phyloP scores from a whole-genome alignment of 805 yeast genomes.

The Lachancea quebecensis region DNA sequence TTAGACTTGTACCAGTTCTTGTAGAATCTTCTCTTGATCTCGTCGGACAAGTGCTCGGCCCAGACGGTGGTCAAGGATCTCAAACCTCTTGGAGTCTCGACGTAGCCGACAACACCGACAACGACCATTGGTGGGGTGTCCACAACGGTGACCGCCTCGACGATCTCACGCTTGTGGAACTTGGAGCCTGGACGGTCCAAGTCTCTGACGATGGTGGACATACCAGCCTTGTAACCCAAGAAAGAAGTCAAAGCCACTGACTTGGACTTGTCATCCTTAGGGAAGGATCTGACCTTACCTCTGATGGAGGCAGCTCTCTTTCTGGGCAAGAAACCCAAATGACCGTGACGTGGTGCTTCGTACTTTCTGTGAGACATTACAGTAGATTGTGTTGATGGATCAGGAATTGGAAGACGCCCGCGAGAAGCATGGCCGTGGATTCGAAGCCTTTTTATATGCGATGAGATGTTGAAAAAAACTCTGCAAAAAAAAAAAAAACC shows the following conservation, averaged over 20 bases:
- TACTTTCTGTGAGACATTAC: constrained; percentile 99
- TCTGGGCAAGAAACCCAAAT: constrained; percentile 99
- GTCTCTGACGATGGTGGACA: constrained; percentile 99
- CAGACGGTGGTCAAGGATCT: constrained; percentile 99
- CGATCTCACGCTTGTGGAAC: constrained; percentile 99
- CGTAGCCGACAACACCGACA: constrained; percentile 99
- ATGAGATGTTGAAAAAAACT: constrained; percentile 10
- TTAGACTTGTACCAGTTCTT: constrained; percentile 99
- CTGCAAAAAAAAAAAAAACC: no score
- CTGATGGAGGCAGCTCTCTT: constrained; percentile 98
- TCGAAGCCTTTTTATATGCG: constrained; percentile 7
- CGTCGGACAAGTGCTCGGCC: constrained; percentile 99
- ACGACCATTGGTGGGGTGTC: constrained; percentile 99
- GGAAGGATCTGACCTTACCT: constrained; percentile 99
- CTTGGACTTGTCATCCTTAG: constrained; percentile 95
- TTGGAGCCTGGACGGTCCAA: constrained; percentile 99
- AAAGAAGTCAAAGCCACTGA: constrained; percentile 98
- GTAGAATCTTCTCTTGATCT: constrained; percentile 99
- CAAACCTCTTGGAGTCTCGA: constrained; percentile 99
- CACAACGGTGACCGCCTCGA: constrained; percentile 98
- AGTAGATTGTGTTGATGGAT: constrained; percentile 12
- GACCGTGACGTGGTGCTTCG: constrained; percentile 99
- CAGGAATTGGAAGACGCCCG: no score
- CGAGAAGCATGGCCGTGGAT: no score
- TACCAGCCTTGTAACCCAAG: constrained; percentile 99